Percentiles rank a stretch among this genome's conserved stretches.
phyloP scores from a whole-genome alignment of 164 flowering plant genomes.

The Berberis vulgaris region DNA sequence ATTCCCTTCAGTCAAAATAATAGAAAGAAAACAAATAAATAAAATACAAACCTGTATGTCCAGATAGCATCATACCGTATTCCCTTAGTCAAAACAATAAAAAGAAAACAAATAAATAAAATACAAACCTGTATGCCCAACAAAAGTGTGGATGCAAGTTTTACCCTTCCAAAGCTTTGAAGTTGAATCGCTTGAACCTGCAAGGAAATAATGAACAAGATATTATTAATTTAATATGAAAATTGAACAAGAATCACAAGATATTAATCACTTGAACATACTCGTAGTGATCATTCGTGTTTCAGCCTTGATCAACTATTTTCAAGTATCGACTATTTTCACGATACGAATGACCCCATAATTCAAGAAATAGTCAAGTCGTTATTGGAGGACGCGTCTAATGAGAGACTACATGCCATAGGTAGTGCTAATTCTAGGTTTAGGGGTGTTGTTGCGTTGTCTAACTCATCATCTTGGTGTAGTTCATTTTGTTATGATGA shows the following conservation, averaged over 20 bases:
- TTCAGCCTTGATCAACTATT: too few species aligned
- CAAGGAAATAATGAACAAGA: constrained; percentile 10
- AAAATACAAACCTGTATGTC: not conserved
- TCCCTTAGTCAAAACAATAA: not conserved
- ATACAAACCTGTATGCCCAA: constrained; percentile 74
- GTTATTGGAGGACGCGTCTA: too few species aligned
- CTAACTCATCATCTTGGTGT: too few species aligned
- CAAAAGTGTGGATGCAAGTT: constrained; percentile 64
- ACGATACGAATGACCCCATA: too few species aligned
- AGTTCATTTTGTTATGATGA: too few species aligned
- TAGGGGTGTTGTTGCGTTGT: too few species aligned
- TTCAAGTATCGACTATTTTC: too few species aligned
- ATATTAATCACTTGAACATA: too few species aligned
- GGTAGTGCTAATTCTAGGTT: too few species aligned
- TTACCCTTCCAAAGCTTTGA: constrained; percentile 86
- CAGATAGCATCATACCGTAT: not conserved
- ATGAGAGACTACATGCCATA: too few species aligned
- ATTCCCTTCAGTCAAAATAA: not conserved
- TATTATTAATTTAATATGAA: not conserved
- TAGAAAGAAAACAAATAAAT: not conserved
- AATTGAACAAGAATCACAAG: not conserved
- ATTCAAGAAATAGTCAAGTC: too few species aligned
- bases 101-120: not conserved
- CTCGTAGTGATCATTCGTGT: too few species aligned
- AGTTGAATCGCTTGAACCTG: constrained; percentile 90